Conservation (phyloP, 257 asterid genomes). For the Plantago major region DNA sequence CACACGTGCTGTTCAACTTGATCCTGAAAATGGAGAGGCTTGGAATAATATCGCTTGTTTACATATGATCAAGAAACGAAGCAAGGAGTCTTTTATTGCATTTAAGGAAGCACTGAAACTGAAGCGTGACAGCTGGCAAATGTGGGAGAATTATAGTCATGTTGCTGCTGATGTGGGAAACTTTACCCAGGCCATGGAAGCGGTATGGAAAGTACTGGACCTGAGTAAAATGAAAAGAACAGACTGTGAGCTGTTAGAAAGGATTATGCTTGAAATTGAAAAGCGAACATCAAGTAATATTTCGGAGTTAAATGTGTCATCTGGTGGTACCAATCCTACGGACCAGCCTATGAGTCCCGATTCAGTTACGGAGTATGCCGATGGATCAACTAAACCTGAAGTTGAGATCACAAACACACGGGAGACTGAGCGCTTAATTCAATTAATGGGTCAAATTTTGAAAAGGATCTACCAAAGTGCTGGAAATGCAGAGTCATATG, state of each 20-base stretch:
- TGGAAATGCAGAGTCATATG: slow-evolving; percentile 70
- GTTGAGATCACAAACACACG: slow-evolving; percentile 31
- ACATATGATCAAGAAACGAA: slow-evolving; percentile 78
- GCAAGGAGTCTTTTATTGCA: slow-evolving; percentile 83
- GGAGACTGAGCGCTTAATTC: slow-evolving; percentile 54
- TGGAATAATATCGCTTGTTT: slow-evolving; percentile 95
- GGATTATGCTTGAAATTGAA: slow-evolving; percentile 61
- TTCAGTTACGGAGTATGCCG: slow-evolving; percentile 19
- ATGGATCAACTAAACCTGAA: slow-evolving; percentile 28
- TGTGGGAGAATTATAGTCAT: slow-evolving; percentile 93
- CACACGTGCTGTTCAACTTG: slow-evolving; percentile 85
- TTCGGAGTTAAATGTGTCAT: slow-evolving; percentile 18
- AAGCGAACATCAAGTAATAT: slow-evolving; percentile 25
- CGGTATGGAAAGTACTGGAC: slow-evolving; percentile 62
- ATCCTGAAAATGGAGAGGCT: slow-evolving; percentile 97
- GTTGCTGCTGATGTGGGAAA: slow-evolving; percentile 85
- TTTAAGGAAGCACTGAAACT: slow-evolving; percentile 88
- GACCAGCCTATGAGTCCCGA: slow-evolving; percentile 12
- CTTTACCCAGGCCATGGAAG: slow-evolving; percentile 75
- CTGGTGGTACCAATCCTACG: slow-evolving; percentile 7
- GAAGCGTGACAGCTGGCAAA: slow-evolving; percentile 93
- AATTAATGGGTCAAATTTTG: slow-evolving; percentile 61
- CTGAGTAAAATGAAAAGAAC: slow-evolving; percentile 54
- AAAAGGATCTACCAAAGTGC: slow-evolving; percentile 57
- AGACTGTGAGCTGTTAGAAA: slow-evolving; percentile 52